Base-by-base conservation (phyloP, 1,284 basidiomycete species). In the Erythrobasidium hasegawianum region DNA sequence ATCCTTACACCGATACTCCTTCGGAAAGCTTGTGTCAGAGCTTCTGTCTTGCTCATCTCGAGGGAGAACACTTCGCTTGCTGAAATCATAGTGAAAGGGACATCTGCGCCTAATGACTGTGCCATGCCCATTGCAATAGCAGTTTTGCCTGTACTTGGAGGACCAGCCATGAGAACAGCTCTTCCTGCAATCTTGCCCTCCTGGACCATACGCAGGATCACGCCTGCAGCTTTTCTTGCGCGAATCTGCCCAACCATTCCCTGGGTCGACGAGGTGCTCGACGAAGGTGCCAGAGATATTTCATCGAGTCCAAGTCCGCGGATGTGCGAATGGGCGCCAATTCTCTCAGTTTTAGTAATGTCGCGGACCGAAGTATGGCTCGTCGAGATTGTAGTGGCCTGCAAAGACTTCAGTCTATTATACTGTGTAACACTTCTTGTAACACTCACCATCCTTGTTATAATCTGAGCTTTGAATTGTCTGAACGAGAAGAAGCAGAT, bases 81-180 rank as follows among this genome's bases (percentile, higher is more conserved):
- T 29, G 92, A 90, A 73, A 98, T 90, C 85, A 90, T 94, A 3
- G 93, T 97, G 78, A 97, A 98, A 0, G 96, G 95, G 0, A 97
- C 94, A 74, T 97, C 94, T 1, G 86, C 76, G 1, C 95, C 95
- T 11, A 98, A 82, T 1, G 87, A 90, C 78, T 97, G 94, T 2
- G 95, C 91, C 93, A 98, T 97, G 67, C 90, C 92, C 81, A 97
- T 85, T 9, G 94, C 94, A 75, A 97, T 96, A 45, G 95, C 95
- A 0, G 95, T 97, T 81, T 97, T 98, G 59, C 95, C 95, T 1
- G 92, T 93, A 52, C 90, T 90, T 10, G 94, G 94, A 2, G 95
- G 95, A 0, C 95, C 95, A 16, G 94, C 93, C 77, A 97, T 96
- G 61, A 97, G 81, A 79, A 97, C 94, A 5, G 93, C 90, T 57